These are phyloP conservation scores for Penicillium nucicola DNA, from an alignment of 495 filamentous ascomycete genomes.

Conservation along the genomic window DNA sequence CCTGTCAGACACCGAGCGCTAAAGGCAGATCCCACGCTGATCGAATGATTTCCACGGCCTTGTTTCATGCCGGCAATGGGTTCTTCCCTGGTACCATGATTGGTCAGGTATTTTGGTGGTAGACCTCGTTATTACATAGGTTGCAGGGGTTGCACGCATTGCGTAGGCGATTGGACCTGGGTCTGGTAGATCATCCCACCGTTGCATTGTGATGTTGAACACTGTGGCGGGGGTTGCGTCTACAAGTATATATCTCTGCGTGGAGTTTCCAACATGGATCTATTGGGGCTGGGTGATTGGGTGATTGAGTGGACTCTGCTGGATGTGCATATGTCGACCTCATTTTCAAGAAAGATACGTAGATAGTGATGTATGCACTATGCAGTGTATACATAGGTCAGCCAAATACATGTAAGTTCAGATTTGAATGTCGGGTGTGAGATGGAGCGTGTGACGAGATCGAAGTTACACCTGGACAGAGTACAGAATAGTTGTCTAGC, in stretches of 20 bases:
- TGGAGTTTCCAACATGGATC: too few species aligned
- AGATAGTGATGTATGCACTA: background rate
- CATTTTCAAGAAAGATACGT: too few species aligned
- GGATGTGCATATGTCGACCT: too few species aligned
- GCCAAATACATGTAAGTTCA: too few species aligned
- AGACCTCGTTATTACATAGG: background rate
- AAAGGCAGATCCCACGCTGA: slow-evolving; percentile 25
- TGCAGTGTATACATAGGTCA: background rate
- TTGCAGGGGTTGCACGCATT: background rate
- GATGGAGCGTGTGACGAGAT: slow-evolving; percentile 19
- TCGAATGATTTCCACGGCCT: slow-evolving; percentile 6
- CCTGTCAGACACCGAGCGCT: slow-evolving; percentile 6
- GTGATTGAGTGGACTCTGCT: too few species aligned
- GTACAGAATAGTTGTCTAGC: too few species aligned
- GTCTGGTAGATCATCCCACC: slow-evolving; percentile 21
- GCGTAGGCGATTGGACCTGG: background rate
- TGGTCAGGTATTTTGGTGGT: background rate
- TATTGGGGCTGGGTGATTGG: too few species aligned
- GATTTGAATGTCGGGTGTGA: slow-evolving; percentile 20
- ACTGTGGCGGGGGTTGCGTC: background rate
- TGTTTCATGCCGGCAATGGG: slow-evolving; percentile 15
- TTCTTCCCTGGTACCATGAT: slow-evolving; percentile 10
- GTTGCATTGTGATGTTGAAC: slow-evolving; percentile 15
- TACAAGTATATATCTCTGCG: background rate
- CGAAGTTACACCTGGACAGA: too few species aligned